phyloP scores from a whole-genome alignment of 2,329 filamentous ascomycete genomes.

The Hymenoscyphus scutula region DNA sequence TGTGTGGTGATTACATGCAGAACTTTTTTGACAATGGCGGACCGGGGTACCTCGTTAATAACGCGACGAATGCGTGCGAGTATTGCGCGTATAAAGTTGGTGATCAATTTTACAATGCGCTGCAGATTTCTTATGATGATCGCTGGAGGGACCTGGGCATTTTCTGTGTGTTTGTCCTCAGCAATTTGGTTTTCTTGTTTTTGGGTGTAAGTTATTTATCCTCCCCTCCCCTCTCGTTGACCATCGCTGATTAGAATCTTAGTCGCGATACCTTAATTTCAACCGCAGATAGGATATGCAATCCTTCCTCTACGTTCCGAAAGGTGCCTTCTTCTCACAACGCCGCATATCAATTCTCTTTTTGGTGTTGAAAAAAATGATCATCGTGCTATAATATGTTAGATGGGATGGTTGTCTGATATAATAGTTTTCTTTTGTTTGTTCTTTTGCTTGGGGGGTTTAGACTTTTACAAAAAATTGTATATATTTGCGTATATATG shows the following conservation, averaged over 20 bases:
- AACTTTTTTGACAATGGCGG: constrained; percentile 68
- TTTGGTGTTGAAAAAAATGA: not conserved
- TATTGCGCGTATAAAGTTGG: constrained; percentile 82
- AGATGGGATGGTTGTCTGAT: not conserved
- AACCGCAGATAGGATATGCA: constrained; percentile 39
- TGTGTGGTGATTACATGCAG: constrained; percentile 73
- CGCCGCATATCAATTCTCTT: not conserved
- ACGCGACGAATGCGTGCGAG: constrained; percentile 64
- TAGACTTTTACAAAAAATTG: too few species aligned
- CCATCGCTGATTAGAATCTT: constrained; percentile 15
- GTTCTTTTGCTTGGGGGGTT: too few species aligned
- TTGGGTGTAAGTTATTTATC: constrained; percentile 39
- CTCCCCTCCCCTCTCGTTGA: not conserved
- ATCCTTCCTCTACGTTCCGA: not conserved
- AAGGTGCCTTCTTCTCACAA: not conserved
- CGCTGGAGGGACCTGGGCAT: constrained; percentile 85
- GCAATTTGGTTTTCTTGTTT: constrained; percentile 68
- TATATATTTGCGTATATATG: too few species aligned
- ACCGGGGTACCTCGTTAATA: constrained; percentile 67
- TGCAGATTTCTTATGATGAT: constrained; percentile 64
- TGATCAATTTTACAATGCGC: constrained; percentile 72
- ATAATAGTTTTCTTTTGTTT: too few species aligned
- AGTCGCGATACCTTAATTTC: constrained; percentile 44
- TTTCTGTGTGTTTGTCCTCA: constrained; percentile 70
- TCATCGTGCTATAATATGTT: not conserved